Conservation (phyloP, 164 flowering plant genomes). For the Houttuynia cordata region DNA sequence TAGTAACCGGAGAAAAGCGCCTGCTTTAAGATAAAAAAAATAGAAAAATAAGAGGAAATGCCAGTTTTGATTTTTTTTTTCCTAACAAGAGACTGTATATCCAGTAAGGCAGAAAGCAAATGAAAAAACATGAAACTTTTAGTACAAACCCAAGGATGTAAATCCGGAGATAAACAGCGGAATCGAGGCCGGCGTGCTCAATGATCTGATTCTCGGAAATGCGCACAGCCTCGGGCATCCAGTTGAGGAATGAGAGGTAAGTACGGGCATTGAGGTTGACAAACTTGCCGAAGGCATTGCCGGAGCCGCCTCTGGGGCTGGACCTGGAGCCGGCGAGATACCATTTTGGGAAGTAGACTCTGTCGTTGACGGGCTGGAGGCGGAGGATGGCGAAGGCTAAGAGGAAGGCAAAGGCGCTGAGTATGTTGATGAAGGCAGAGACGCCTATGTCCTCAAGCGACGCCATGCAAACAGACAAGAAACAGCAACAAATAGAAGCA, state of each 20-base stretch:
- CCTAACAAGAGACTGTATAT: background rate
- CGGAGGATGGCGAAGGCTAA: slow-evolving; percentile 82
- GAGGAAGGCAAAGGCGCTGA: slow-evolving; percentile 62
- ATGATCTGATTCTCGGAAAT: slow-evolving; percentile 71
- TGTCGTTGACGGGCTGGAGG: slow-evolving; percentile 84
- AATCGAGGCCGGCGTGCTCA: slow-evolving; percentile 86
- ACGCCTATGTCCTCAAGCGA: slow-evolving; percentile 76
- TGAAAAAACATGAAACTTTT: background rate
- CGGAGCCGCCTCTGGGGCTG: slow-evolving; percentile 34
- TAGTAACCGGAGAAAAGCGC: no score
- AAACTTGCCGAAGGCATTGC: slow-evolving; percentile 51
- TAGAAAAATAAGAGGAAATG: background rate
- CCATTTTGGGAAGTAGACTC: slow-evolving; percentile 97
- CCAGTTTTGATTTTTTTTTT: slow-evolving; percentile 1
- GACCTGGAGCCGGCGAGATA: slow-evolving; percentile 53
- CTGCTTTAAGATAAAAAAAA: background rate
- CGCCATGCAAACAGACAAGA: slow-evolving; percentile 38
- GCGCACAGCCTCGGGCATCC: slow-evolving; percentile 89
- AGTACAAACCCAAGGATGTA: slow-evolving; percentile 66
- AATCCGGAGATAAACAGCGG: slow-evolving; percentile 82
- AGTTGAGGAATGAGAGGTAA: slow-evolving; percentile 73
- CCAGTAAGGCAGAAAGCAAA: slow-evolving; percentile 1
- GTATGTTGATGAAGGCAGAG: slow-evolving; percentile 71
- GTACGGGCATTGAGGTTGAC: slow-evolving; percentile 65
- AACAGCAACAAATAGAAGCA: no score